Evolutionary conservation across 179 eudicot genomes (phyloP).

Genomic region (Spergularia azorica): DNA sequence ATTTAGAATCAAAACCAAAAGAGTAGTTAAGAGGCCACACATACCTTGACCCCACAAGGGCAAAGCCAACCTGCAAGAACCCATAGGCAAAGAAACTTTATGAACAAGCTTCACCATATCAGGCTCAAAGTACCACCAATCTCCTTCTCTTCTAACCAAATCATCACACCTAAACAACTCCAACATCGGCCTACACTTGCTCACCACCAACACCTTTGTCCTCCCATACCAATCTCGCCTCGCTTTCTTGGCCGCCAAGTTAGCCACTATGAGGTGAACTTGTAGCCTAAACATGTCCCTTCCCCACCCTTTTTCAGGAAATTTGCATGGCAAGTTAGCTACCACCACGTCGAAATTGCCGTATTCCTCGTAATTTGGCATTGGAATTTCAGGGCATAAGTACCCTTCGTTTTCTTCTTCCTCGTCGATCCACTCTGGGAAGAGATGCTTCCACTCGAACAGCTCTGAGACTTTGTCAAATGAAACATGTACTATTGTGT

Average conservation of each 20-base stretch:
- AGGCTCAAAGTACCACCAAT: conserved; percentile 84
- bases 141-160: conserved; percentile 63
- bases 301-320: conserved; percentile 60
- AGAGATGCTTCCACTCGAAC: conserved; percentile 77
- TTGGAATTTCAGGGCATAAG: conserved; percentile 80
- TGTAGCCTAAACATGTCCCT: conserved; percentile 78
- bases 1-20: too few relatives aligned
- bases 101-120: conserved; percentile 53
- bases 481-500: conserved; percentile 30
- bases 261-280: conserved; percentile 67
- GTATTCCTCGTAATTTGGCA: conserved; percentile 53
- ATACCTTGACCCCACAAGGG: conserved; percentile 93
- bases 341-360: conserved; percentile 60
- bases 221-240: conserved; percentile 53
- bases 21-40: background rate
- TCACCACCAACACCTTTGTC: conserved; percentile 63
- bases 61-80: conserved; percentile 76
- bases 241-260: conserved; percentile 57
- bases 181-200: conserved; percentile 86
- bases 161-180: conserved; percentile 86
- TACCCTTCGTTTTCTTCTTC: conserved; percentile 75
- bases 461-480: conserved; percentile 60
- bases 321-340: conserved; percentile 71
- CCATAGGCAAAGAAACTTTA: conserved; percentile 73
- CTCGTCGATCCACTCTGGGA: conserved; percentile 97